Conservation (phyloP, 805 yeast species). For the Zygosaccharomyces siamensis region DNA sequence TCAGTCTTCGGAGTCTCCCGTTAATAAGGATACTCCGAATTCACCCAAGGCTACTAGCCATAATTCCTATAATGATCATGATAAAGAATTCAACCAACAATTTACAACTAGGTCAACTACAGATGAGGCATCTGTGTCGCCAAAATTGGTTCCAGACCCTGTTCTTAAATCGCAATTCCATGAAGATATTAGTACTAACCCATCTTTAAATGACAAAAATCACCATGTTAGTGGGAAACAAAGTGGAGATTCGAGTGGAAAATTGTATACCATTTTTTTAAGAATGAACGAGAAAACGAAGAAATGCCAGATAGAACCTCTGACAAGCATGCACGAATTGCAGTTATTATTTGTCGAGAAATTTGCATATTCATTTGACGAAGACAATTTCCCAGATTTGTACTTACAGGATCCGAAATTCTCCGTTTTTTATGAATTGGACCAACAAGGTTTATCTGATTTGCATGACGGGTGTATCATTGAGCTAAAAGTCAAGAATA, state of each 20-base stretch:
- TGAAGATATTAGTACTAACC: background rate
- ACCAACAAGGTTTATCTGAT: slow-evolving; percentile 57
- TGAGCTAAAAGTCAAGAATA: slow-evolving; percentile 37
- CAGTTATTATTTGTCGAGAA: slow-evolving; percentile 78
- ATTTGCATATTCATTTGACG: slow-evolving; percentile 76
- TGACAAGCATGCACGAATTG: slow-evolving; percentile 41
- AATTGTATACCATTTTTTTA: slow-evolving; percentile 39
- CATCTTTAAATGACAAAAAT: background rate
- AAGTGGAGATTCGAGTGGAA: background rate
- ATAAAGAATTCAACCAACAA: background rate
- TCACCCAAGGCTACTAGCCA: background rate
- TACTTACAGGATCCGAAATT: slow-evolving; percentile 59
- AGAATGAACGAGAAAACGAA: slow-evolving; percentile 51
- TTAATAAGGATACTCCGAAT: background rate
- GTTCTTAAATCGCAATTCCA: background rate
- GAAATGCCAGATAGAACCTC: slow-evolving; percentile 38
- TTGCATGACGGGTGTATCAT: slow-evolving; percentile 57
- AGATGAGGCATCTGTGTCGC: background rate
- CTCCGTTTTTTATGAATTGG: slow-evolving; percentile 72
- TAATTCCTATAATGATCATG: background rate
- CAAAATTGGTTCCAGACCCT: background rate
- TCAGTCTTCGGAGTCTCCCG: background rate
- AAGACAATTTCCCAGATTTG: slow-evolving; percentile 69
- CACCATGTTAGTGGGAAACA: background rate
- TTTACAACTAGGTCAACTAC: background rate